Evolutionary conservation across 169 alveolate genomes (phyloP).

Genomic region (Cryptosporidium viatorum): DNA sequence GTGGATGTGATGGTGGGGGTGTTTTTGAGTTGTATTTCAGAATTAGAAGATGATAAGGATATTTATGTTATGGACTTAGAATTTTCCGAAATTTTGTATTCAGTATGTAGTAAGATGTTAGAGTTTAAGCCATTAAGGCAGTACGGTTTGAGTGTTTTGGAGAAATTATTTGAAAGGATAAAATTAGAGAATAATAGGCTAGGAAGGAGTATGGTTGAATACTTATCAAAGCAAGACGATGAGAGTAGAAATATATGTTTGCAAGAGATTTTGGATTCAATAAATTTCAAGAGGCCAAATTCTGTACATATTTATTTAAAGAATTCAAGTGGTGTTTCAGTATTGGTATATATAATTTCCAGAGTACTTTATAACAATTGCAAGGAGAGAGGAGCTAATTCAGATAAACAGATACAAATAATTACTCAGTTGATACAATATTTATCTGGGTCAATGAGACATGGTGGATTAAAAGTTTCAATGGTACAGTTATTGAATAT

Average conservation of each 20-base stretch:
- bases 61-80: background rate
- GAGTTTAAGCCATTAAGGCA: conserved; percentile 20
- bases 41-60: background rate
- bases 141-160: background rate
- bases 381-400: background rate
- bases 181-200: background rate
- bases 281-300: background rate
- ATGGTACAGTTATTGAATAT: conserved; percentile 25
- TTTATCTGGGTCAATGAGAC: conserved; percentile 2
- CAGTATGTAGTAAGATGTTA: conserved; percentile 19
- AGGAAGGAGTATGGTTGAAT: conserved; percentile 1
- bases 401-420: conserved; percentile 17
- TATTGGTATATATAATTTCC: conserved; percentile 40
- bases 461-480: conserved; percentile 3
- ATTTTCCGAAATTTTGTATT: conserved; percentile 10
- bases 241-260: background rate
- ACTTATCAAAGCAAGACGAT: background rate
- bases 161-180: background rate
- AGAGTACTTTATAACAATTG: conserved; percentile 20
- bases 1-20: conserved; percentile 7
- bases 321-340: conserved; percentile 25
- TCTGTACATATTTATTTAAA: background rate
- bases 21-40: background rate
- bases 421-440: conserved; percentile 14
- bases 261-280: background rate